Evolutionary conservation across 2,329 filamentous ascomycete genomes (phyloP), one percentile per base, ranked within the genome.

Genomic region (Pseudogymnoascus sp.): DNA sequence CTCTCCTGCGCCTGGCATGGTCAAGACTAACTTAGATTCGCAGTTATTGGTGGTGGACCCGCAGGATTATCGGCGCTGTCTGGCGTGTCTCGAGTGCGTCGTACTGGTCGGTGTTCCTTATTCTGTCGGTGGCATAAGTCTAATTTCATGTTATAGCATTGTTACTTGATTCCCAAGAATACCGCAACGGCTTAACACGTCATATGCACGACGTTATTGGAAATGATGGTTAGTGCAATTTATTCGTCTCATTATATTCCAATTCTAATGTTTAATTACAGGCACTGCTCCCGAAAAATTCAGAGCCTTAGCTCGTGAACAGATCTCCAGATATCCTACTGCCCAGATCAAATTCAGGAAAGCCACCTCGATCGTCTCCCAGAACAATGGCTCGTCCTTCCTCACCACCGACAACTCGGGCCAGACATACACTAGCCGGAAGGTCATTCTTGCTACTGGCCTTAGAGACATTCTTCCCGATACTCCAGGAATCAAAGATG

Each of bases 371-470:
- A 73, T 77, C 31, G 63, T 62, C 4, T 67, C 69, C 5, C 48
- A 55, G 7, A 61, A 73, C 3, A 74, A 78, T 61, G 77, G 75
- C 67, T 77, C 78, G 0, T 72, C 71, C 64, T 86, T 84, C 71
- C 71, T 68, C 2, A 77, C 82, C 1, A 75, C 72, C 4, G 73
- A 76, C 31, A 67, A 69, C 6, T 66, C 66, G 1, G 71, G 71
- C 6, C 70, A 70, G 27, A 71, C 69, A 1, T 73, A 81, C 64
- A 66, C 71, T 4, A 82, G 81, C 0, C 74, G 74, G 58, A 86
- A 82, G 64, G 62, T 87, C 2, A 78, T 84, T 1, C 71, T 87
- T 0, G 83, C 81, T 0, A 82, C 75, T 0, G 84, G 84, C 0
- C 74, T 81, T 0, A 70, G 67, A 17, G 84, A 87, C 64, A 66